Conservation (phyloP, 1,284 basidiomycete genomes). For the Sporisorium iseilematis-ciliati region DNA sequence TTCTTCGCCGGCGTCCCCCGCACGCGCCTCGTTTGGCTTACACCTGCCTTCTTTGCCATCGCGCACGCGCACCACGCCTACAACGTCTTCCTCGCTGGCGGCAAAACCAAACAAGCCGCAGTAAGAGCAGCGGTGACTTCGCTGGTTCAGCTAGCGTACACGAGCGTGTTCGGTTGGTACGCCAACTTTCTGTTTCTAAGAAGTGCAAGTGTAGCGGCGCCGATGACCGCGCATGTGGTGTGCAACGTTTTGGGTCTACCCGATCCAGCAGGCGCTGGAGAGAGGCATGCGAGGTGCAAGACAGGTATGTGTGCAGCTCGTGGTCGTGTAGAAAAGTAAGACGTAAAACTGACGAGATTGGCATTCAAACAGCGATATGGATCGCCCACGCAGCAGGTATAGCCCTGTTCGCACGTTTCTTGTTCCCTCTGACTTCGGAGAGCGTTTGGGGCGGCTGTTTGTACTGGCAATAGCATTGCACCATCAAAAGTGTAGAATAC, state of each 20-base stretch:
- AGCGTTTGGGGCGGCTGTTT: conserved; percentile 33
- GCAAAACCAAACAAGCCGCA: conserved; percentile 73
- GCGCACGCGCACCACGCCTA: conserved; percentile 93
- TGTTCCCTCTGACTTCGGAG: conserved; percentile 39
- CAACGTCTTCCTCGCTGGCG: conserved; percentile 78
- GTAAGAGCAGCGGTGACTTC: conserved; percentile 74
- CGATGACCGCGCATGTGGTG: conserved; percentile 77
- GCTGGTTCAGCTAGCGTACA: conserved; percentile 84
- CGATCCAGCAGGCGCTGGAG: conserved; percentile 71
- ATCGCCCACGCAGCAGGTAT: conserved; percentile 74
- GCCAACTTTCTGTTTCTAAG: conserved; percentile 86
- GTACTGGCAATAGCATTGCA: conserved; percentile 55
- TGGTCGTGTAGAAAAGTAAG: neutral
- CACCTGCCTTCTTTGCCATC: conserved; percentile 88
- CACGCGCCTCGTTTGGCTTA: conserved; percentile 78
- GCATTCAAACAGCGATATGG: conserved; percentile 71
- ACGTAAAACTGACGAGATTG: neutral
- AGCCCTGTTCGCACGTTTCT: conserved; percentile 71
- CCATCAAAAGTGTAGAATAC: too few species aligned
- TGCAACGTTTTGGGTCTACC: conserved; percentile 97
- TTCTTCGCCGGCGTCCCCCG: conserved; percentile 77
- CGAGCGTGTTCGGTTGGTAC: conserved; percentile 90
- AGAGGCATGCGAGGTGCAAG: conserved; percentile 70
- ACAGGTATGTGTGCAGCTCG: conserved; percentile 11
- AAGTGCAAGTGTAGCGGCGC: conserved; percentile 73